Base-by-base conservation (phyloP, 1,284 basidiomycete genomes). In the Phellinidium pouzarii region DNA sequence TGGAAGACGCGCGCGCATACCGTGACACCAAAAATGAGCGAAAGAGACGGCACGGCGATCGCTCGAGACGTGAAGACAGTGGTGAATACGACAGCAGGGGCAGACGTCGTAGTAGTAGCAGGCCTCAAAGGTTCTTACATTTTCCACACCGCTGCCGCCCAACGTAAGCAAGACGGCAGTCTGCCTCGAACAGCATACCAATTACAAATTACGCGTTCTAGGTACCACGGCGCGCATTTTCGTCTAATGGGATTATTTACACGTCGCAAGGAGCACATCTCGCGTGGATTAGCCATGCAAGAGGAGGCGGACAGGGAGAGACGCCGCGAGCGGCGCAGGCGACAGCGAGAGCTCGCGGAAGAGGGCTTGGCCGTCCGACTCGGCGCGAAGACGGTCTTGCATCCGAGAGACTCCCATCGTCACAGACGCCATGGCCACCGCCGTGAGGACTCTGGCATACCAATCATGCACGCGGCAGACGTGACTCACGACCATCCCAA, bases 51-150 rank as follows among this genome's bases (percentile, higher is more conserved):
- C 42, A 34, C 19, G 34, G 50, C 20, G 26, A 29, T 14, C 54
- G 45, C 11, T 47, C 50, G 14, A 40, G 40, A 26, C 25, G 37
- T 22, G n/a, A 19, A 17, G 25, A 43, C 12, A 37, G 41, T 34
- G 25, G 42, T 19, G 36, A 27, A 23, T 48, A 52, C 25, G 43
- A 44, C 20, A 37, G 20, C 5, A 49, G 40, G 8, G 17, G 26
- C 3, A 22, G 44, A 12, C 17, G 44, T 17, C 36, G 44, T 1
- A 38, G 48, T 20, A 47, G 41, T 14, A 9, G 29, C 8, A 51
- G 53, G 22, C 55, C 51, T n/a, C n/a, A n/a, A n/a, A n/a, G n/a
- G 12, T 56, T 53, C 37, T 41, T 56, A 36, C 55, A 56, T 36
- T 53, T 45, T 23, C 44, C 20, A 12, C 52, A 42, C 37, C 55